Base-by-base conservation (phyloP, 768 basidiomycete species). In the Exsudoporus frostii region DNA sequence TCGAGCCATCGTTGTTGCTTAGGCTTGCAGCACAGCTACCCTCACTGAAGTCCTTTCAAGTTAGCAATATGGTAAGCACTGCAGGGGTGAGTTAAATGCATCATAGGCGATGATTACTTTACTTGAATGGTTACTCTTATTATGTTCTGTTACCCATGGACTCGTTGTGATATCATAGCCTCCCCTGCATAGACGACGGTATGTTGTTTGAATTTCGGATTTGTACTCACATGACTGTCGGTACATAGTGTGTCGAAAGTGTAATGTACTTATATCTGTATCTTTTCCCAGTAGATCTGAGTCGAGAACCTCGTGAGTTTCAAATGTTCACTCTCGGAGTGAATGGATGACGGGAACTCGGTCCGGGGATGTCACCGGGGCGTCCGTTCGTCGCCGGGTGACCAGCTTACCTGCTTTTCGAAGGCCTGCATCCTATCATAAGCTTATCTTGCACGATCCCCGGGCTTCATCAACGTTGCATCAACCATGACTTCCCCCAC, bases 401-500 rank as follows among this genome's bases (percentile, higher is more conserved):
- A 41, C 30, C 34, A 22, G 2, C 14, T 14, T 19, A n/a, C 8
- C 22, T 40, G 8, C 15, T 30, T 30, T 7, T 8, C 17, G 17
- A 17, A 34, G 32, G 32, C 32, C 32, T 33, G 13, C 11, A 14
- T 15, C 32, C 15, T 8, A 34, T 7, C 7, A 34, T 22, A 20
- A 17, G 6, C 24, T 10, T 3, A 46, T 34, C 44, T n/a, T 20
- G 20, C 9, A 33, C 13, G 5, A n/a, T 43, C 25, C 22, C 11
- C n/a, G n/a, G n/a, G n/a, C n/a, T n/a, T n/a, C n/a, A n/a, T n/a
- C n/a, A n/a, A n/a, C n/a, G n/a, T n/a, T n/a, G n/a, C n/a, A 33
- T 49, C 38, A 22, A 47, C 25, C 51, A 71, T 70, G 68, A 33
- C 58, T 15, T 55, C 63, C 29, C 59, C 68, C 8, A 17, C 56